These are phyloP conservation scores for Rhizopogon vulgaris DNA, from an alignment of 768 basidiomycete genomes.

Conservation along the genomic window DNA sequence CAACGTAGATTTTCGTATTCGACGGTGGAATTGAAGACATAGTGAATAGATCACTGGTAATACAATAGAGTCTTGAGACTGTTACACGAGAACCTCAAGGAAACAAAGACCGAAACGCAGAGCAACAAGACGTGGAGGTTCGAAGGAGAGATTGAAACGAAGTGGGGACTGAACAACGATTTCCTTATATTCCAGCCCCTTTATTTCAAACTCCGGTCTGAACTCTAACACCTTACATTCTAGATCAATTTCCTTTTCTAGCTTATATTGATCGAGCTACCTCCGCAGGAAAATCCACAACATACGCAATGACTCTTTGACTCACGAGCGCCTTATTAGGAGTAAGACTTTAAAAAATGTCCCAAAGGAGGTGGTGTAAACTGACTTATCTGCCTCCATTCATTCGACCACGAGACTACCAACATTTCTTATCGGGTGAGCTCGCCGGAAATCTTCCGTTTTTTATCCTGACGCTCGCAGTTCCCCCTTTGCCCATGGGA, in stretches of 20 bases:
- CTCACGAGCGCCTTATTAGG: no score
- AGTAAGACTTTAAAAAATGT: no score
- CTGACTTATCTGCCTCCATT: neutral
- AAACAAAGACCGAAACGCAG: conserved; percentile 52
- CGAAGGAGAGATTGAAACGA: conserved; percentile 31
- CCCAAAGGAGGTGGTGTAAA: no score
- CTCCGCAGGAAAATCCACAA: conserved; percentile 3
- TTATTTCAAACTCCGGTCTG: conserved; percentile 46
- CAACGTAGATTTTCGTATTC: conserved; percentile 81
- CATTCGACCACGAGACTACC: neutral
- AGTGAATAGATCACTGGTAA: conserved; percentile 28
- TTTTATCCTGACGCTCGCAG: neutral
- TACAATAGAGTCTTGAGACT: conserved; percentile 48
- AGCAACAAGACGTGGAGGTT: conserved; percentile 37
- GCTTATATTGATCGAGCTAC: conserved; percentile 12
- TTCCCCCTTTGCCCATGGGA: no score
- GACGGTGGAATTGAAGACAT: conserved; percentile 13
- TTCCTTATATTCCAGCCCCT: conserved; percentile 37
- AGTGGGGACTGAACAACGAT: conserved; percentile 23
- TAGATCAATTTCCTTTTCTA: conserved; percentile 18
- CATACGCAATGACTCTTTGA: no score
- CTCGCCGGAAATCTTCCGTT: neutral
- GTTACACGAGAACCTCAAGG: conserved; percentile 49
- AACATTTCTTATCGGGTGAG: neutral
- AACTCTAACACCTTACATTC: conserved; percentile 18